phyloP scores from a whole-genome alignment of 495 filamentous ascomycete species.

The Lentithecium fluviatile region DNA sequence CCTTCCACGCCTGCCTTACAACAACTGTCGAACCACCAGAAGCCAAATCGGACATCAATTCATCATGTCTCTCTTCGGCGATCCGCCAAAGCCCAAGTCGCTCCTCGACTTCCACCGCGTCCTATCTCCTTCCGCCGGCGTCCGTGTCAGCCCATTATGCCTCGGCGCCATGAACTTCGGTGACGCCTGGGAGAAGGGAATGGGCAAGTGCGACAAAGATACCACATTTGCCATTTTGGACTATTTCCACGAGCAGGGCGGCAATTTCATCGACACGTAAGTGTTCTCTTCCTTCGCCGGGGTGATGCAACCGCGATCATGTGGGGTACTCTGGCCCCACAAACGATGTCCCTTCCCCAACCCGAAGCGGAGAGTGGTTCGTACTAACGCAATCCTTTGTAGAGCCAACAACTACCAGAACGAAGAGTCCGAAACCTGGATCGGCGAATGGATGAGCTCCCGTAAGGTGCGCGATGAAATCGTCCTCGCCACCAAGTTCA shows the following conservation, averaged over 20 bases:
- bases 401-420: conserved; percentile 56
- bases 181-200: conserved; percentile 43
- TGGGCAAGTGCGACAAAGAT: conserved; percentile 58
- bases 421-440: conserved; percentile 67
- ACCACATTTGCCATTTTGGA: conserved; percentile 63
- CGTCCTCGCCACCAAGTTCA: conserved; percentile 73
- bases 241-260: conserved; percentile 59
- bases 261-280: conserved; percentile 77
- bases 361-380: neutral
- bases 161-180: conserved; percentile 67
- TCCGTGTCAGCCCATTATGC: conserved; percentile 60
- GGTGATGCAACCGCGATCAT: neutral
- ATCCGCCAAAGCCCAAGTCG: conserved; percentile 6
- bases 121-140: conserved; percentile 57
- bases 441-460: conserved; percentile 71
- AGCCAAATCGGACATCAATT: too few relatives aligned
- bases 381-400: neutral
- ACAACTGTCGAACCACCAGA: too few relatives aligned
- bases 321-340: neutral
- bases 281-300: conserved; percentile 43
- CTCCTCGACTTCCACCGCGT: conserved; percentile 40
- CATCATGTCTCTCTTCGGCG: conserved; percentile 5
- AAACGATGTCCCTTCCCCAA: neutral
- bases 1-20: too few relatives aligned
- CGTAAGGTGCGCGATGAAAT: conserved; percentile 57